Evolutionary conservation across 1,139 yeast species (phyloP).

Genomic region (Yamadazyma diddensiae): DNA sequence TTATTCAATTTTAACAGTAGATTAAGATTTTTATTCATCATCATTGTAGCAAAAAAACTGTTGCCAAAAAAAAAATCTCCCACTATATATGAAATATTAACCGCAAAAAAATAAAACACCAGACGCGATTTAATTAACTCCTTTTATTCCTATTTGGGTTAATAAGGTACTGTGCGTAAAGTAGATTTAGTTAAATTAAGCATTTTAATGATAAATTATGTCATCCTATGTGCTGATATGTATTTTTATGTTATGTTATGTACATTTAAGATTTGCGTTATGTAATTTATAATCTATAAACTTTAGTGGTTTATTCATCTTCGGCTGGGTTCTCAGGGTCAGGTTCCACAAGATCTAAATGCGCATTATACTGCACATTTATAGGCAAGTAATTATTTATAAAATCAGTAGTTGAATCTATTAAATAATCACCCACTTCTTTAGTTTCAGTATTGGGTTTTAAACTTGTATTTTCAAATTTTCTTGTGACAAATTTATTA

Average conservation of each 20-base stretch:
- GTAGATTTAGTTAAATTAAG: no score
- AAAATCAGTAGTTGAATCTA: conserved; percentile 8
- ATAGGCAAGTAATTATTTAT: conserved; percentile 14
- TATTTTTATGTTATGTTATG: no score
- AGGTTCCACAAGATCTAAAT: background rate
- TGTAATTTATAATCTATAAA: no score
- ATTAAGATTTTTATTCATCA: conserved; percentile 28
- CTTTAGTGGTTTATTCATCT: no score
- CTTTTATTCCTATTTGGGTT: conserved; percentile 14
- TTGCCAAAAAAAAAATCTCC: no score
- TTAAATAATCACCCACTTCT: conserved; percentile 12
- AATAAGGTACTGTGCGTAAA: no score
- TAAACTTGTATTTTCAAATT: conserved; percentile 33
- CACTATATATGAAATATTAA: background rate
- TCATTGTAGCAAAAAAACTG: no score
- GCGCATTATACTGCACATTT: conserved; percentile 1
- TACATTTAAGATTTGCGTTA: no score
- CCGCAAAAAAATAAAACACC: conserved; percentile 1
- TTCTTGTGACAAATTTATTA: conserved; percentile 41
- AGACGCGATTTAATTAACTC: conserved; percentile 9
- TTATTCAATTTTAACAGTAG: conserved; percentile 29
- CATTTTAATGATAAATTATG: no score
- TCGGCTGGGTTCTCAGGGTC: no score
- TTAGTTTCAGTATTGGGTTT: conserved; percentile 1
- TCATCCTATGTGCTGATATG: no score